Percentiles rank a stretch among this genome's conserved stretches.
Evolutionary conservation across 768 basidiomycete genomes (phyloP).

Genomic region (Boletus rufocinnamomeus): DNA sequence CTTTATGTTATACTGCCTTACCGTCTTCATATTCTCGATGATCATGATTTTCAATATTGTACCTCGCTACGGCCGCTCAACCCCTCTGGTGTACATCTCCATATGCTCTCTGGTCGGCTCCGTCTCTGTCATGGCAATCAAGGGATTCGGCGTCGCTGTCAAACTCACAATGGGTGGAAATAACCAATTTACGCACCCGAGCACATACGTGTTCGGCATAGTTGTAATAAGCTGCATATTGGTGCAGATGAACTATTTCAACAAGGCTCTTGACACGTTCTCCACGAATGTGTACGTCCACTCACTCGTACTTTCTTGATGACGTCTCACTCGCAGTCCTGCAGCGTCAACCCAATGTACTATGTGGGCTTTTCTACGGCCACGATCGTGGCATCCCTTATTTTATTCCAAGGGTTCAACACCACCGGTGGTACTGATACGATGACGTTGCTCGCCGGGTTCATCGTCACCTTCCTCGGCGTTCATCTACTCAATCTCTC

Average conservation of each 20-base stretch:
- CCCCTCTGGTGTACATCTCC: constrained; percentile 90
- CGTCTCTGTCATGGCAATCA: constrained; percentile 98
- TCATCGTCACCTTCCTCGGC: constrained; percentile 91
- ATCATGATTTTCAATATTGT: constrained; percentile 87
- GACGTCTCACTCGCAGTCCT: not conserved
- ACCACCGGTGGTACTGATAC: constrained; percentile 81
- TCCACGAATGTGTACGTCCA: constrained; percentile 91
- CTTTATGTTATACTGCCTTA: constrained; percentile 88
- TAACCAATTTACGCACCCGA: constrained; percentile 93
- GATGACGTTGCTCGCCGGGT: constrained; percentile 85
- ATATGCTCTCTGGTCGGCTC: constrained; percentile 97
- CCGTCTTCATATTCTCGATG: constrained; percentile 76
- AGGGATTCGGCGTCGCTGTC: constrained; percentile 95
- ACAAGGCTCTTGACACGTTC: constrained; percentile 96
- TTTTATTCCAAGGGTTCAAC: constrained; percentile 97
- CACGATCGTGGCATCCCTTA: constrained; percentile 91
- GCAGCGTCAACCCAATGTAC: constrained; percentile 95
- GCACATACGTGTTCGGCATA: constrained; percentile 94
- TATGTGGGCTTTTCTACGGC: constrained; percentile 95
- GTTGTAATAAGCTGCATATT: constrained; percentile 83
- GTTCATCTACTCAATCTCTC: constrained; percentile 93
- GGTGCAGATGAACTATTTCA: constrained; percentile 96
- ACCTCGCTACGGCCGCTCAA: constrained; percentile 83
- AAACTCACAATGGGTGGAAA: constrained; percentile 92
- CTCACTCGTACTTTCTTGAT: not conserved